phyloP scores from a whole-genome alignment of 805 yeast genomes.

The Dipodascopsis uninucleata region DNA sequence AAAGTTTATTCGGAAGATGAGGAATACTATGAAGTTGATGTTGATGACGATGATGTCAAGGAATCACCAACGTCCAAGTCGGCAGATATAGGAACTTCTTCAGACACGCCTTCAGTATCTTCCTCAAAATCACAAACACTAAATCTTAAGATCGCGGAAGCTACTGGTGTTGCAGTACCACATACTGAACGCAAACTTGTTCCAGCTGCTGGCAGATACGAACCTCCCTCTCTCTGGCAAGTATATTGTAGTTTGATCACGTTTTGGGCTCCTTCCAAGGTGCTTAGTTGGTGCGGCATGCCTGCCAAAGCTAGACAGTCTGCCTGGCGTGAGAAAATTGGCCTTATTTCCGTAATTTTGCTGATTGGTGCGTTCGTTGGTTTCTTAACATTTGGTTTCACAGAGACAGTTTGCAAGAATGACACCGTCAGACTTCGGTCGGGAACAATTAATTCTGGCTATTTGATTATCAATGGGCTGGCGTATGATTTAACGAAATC shows the following conservation, averaged over 20 bases:
- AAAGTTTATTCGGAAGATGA: no score
- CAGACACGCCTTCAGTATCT: neutral
- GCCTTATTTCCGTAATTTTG: constrained; percentile 69
- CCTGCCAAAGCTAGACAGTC: constrained; percentile 74
- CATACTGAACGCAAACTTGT: no score
- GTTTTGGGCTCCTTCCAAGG: constrained; percentile 85
- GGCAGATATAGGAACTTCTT: neutral
- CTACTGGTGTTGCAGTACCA: no score
- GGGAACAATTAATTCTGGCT: constrained; percentile 56
- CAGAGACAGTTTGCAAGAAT: constrained; percentile 69
- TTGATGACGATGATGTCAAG: constrained; percentile 20
- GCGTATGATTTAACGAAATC: constrained; percentile 69
- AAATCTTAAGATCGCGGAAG: neutral
- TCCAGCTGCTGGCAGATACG: constrained; percentile 2
- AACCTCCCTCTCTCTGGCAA: constrained; percentile 55
- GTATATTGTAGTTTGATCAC: constrained; percentile 76
- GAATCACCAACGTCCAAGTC: constrained; percentile 12
- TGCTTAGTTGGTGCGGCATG: constrained; percentile 71
- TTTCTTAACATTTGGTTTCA: constrained; percentile 84
- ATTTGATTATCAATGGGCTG: constrained; percentile 75
- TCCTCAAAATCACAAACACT: neutral
- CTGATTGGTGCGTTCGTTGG: constrained; percentile 76
- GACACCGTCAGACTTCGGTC: constrained; percentile 50
- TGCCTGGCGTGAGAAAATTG: constrained; percentile 98
- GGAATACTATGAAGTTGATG: constrained; percentile 8